Evolutionary conservation across 208 protist genomes (phyloP), one percentile per base, ranked within the genome.

Genomic region (Porcisia deanei): DNA sequence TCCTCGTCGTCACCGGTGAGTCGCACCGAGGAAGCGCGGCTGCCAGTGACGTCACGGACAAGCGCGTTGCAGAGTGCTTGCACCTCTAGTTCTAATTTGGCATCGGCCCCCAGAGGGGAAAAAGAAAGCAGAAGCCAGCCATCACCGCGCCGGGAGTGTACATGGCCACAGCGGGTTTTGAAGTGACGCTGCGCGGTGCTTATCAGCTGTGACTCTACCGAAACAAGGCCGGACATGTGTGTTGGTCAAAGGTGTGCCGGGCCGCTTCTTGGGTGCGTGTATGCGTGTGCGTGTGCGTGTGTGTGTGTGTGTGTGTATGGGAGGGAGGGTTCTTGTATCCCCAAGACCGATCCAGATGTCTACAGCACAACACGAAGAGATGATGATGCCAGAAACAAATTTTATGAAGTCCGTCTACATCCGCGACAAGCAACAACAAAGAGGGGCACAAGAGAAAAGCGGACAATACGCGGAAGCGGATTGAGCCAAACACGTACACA

Each of bases 141-240:
- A 73, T 97, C 91, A 47, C 91, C 92, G 55, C 91, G 91, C 34
- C 79, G 89, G 54, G 81, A 77, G 49, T 90, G 81, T 43, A 94
- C 79, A 34, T 80, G 66, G 37, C 89, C 88, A 83, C 93, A 94
- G 61, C 86, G 82, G 1, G 92, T 73, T 49, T 93, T 89, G 47
- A 97, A 76, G 76, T 96, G 89, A n/a, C 94, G 92, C 84, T 95
- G 91, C n/a, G 91, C 92, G 55, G 86, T 86, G 77, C 90, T 96
- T 74, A 86, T 74, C 18, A 97, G 77, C 70, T 94, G 92, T 18
- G 91, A 91, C 81, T 97, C 89, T 0, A 94, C 76, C 5, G 90
- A 93, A 0, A 96, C 82, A 65, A 92, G 76, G 43, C 87, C 85
- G 18, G 82, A 71, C 78, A 82, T 81, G 18, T 52, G 34, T 34